Percentiles rank a stretch among this genome's conserved stretches.
phyloP scores from a whole-genome alignment of 1,284 basidiomycete genomes.

The Meira miltonrushii region DNA sequence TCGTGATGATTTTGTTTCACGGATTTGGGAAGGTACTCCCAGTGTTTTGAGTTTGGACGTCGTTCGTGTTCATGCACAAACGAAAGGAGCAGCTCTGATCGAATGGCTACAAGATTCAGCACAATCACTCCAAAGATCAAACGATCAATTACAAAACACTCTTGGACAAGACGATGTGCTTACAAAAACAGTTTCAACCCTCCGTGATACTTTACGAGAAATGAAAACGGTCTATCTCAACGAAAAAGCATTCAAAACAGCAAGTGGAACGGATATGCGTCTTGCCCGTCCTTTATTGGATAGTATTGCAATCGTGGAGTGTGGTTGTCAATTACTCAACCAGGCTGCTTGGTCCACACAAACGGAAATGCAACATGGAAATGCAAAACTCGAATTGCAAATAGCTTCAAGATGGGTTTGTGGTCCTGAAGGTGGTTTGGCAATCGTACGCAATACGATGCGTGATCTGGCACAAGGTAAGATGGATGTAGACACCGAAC shows the following conservation, averaged over 20 bases:
- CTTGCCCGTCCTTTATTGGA: conserved; percentile 26
- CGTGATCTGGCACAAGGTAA: too few species aligned
- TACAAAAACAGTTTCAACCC: neutral
- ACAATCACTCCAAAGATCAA: conserved; percentile 9
- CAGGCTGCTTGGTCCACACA: conserved; percentile 21
- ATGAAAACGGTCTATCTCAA: neutral
- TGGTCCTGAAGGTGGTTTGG: too few species aligned
- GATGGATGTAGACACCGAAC: too few species aligned
- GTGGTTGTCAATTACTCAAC: conserved; percentile 23
- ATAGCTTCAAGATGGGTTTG: too few species aligned
- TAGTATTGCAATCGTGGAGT: conserved; percentile 22
- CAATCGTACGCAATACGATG: too few species aligned
- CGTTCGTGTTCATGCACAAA: conserved; percentile 58
- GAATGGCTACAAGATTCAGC: conserved; percentile 54
- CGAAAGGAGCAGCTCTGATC: conserved; percentile 52
- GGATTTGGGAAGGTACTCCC: conserved; percentile 68
- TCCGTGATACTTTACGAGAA: neutral
- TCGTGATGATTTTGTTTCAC: conserved; percentile 67
- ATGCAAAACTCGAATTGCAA: too few species aligned
- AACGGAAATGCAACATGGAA: too few species aligned
- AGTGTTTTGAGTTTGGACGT: conserved; percentile 67
- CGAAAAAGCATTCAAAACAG: neutral
- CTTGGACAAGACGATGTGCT: neutral
- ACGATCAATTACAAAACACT: neutral
- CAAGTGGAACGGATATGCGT: conserved; percentile 16